Conservation (phyloP, 208 protist species). For the Balamuthia mandrillaris region DNA sequence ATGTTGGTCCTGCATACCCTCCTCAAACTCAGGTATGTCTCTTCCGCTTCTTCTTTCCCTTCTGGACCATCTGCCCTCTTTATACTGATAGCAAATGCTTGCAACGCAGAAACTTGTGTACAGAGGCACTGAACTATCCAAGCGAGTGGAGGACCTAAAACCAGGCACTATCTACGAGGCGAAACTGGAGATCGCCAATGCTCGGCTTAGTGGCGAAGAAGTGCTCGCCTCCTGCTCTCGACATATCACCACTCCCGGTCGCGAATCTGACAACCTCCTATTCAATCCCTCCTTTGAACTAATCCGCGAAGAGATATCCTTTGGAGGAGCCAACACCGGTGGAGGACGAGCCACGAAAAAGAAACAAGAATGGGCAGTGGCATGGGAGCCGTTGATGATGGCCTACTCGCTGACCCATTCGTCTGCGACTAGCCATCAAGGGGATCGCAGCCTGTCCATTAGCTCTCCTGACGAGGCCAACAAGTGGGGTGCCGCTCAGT, state of each 20-base stretch:
- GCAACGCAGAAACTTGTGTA: background rate
- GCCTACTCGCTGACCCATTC: background rate
- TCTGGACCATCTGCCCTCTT: background rate
- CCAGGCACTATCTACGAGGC: background rate
- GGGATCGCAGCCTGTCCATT: background rate
- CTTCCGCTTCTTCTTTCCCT: background rate
- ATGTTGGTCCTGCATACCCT: too few species aligned
- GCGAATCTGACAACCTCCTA: background rate
- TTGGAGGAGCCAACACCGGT: background rate
- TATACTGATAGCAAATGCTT: background rate
- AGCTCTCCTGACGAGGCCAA: background rate
- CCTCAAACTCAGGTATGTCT: too few species aligned
- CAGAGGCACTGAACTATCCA: background rate
- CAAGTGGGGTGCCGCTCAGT: background rate
- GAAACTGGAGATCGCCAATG: background rate
- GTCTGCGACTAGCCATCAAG: too few species aligned
- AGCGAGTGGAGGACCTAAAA: background rate
- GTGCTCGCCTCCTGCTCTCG: background rate
- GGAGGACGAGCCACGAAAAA: too few species aligned
- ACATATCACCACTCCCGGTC: background rate
- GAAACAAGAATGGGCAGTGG: background rate
- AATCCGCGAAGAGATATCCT: too few species aligned
- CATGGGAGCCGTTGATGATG: conserved; percentile 16
- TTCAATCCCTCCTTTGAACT: background rate
- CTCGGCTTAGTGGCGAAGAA: background rate